Conservation (phyloP, 352 stramenopile species). For the Pythium angustatum region DNA sequence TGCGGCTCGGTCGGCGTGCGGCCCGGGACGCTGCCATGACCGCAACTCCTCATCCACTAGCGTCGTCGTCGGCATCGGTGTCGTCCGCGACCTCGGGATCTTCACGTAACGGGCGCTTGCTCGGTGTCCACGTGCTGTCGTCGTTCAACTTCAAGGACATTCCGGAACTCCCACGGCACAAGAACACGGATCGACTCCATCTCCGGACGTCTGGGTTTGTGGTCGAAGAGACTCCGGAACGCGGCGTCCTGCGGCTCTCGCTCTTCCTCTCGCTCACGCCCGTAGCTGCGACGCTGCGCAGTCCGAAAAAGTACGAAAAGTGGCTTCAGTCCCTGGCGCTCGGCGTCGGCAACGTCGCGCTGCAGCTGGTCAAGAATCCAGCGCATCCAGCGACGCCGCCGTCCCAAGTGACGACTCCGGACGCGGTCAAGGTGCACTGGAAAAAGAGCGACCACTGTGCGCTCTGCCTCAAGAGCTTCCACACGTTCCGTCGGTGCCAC, state of each 20-base stretch:
- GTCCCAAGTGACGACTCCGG: constrained; percentile 30
- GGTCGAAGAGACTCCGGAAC: constrained; percentile 49
- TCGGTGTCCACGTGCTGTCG: constrained; percentile 58
- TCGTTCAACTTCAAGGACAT: constrained; percentile 74
- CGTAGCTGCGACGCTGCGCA: constrained; percentile 42
- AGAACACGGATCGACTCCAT: constrained; percentile 51
- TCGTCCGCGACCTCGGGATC: neutral
- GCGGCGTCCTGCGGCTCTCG: constrained; percentile 45
- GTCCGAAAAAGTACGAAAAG: constrained; percentile 53
- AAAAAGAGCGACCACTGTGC: constrained; percentile 62
- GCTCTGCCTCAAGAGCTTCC: constrained; percentile 63
- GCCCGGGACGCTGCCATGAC: neutral
- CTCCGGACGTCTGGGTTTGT: constrained; percentile 69
- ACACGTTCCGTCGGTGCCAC: constrained; percentile 62
- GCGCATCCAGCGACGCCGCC: neutral
- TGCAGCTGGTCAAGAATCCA: constrained; percentile 29
- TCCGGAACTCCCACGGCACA: constrained; percentile 45
- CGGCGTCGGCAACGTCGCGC: constrained; percentile 36
- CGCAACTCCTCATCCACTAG: neutral
- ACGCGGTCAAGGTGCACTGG: constrained; percentile 52
- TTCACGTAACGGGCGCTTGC: constrained; percentile 22
- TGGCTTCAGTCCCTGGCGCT: constrained; percentile 53
- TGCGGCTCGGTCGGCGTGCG: constrained; percentile 17
- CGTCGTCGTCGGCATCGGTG: neutral
- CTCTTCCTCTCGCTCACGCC: constrained; percentile 63